Evolutionary conservation across 2,329 filamentous ascomycete genomes (phyloP), one percentile per base, ranked within the genome.

Genomic region (Coniochaeta pulveracea): DNA sequence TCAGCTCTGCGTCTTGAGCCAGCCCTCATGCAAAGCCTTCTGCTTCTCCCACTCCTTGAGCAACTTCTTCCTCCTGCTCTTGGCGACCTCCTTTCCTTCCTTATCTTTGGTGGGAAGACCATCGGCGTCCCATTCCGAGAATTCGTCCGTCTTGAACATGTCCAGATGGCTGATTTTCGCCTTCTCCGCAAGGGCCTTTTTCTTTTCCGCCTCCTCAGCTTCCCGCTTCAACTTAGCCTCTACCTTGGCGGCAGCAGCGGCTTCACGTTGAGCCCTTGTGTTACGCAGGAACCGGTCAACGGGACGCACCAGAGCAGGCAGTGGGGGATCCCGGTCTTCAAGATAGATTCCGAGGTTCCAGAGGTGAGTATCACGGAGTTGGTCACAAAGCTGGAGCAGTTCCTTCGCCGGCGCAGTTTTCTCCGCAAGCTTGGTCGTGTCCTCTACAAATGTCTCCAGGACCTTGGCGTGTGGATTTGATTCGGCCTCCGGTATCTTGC

Each of bases 31-130:
- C 43, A 67, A 43, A 60, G 79, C 82, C 61, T 76, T 80, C 60
- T 84, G 79, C 45, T 61, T 69, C 48, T 80, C 74, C 77, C 76
- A 83, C 38, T 77, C 73, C 59, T 84, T 84, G 51, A 57, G 67
- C 40, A 84, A 49, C 60, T 76, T 80, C 64, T 83, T 84, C 22
- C 49, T 50, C 45, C 63, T 64, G 36, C 64, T 72, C 58, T 83
- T 82, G 8, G 73, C 64, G n/a, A 84, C 54, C 43, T 79, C 74
- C 40, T 68, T 67, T 2, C 78, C 79, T 16, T 70, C 64, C 17
- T 61, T 64, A 45, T 80, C 72, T 46, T 64, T 69, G 0, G 62
- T 69, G 10, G 79, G 78, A 33, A 83, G 38, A 0, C 78, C 79
- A 26, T 78, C 71, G 2, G 64, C 68, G 45, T 83, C 76, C 76